phyloP scores from a whole-genome alignment of 2,329 filamentous ascomycete species.

The Seiridium cupressi region DNA sequence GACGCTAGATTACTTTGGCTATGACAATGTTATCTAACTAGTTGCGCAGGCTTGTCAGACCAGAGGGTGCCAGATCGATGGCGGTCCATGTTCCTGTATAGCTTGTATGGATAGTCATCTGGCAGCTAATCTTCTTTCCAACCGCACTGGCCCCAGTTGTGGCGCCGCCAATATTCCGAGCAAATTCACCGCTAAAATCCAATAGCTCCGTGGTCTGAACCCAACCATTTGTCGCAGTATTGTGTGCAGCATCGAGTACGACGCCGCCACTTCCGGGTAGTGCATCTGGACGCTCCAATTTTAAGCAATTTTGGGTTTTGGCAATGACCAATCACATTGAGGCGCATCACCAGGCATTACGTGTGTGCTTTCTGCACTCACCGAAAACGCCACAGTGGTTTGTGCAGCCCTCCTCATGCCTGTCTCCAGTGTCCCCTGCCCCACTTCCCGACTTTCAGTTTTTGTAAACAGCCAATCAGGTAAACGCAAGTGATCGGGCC shows the following conservation, averaged over 20 bases:
- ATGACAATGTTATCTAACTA: too few species aligned
- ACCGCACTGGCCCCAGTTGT: neutral
- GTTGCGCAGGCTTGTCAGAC: too few species aligned
- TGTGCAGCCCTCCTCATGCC: too few species aligned
- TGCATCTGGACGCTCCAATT: neutral
- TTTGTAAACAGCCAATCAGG: too few species aligned
- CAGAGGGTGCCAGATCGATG: neutral
- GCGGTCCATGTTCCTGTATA: neutral
- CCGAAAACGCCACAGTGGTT: too few species aligned
- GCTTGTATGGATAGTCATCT: neutral
- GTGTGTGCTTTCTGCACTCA: too few species aligned
- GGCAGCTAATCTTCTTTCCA: neutral
- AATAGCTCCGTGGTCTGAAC: neutral
- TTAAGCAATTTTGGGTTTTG: neutral
- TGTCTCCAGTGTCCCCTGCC: too few species aligned
- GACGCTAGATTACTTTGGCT: too few species aligned
- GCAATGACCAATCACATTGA: too few species aligned
- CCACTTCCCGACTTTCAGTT: too few species aligned
- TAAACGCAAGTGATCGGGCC: too few species aligned
- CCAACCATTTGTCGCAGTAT: neutral
- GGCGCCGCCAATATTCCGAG: neutral
- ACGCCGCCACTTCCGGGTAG: neutral
- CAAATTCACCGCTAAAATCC: neutral
- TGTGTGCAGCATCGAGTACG: neutral
- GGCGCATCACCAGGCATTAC: too few species aligned